Base-by-base conservation (phyloP, 495 filamentous ascomycete species). In the Lophium mytilinum region DNA sequence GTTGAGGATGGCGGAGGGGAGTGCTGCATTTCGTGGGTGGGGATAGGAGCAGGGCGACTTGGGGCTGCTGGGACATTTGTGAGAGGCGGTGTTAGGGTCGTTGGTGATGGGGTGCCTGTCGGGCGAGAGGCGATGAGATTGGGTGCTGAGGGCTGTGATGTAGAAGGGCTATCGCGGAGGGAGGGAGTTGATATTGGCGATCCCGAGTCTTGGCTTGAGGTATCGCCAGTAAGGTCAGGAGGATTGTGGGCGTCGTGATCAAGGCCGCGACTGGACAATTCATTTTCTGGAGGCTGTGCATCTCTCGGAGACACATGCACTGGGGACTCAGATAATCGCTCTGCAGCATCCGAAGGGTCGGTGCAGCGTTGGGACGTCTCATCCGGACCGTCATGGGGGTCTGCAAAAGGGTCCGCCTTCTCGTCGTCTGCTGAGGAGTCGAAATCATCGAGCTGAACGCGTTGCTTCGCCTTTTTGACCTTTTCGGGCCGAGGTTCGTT, bases 241-340 rank as follows among this genome's bases (percentile, higher is more conserved):
- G 65, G 42, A 59, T 68, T 37, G 55, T 66, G 52, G 57, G 60
- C 12, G 53, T 66, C 54, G 37, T 50, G 24, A 60, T 64, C 64
- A 30, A 24, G 12, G 52, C 68, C 45, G 52, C 60, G 51, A 50
- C 55, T 42, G 5, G 42, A 14, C 9, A 15, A 51, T 21, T 61
- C 54, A 19, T 61, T 58, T 15, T 45, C 62, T 4, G 50, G 53
- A 45, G 62, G 55, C 33, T 65, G 58, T 9, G 55, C 60, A 55
- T 63, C 66, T 19, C 60, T 62, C 9, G 57, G 62, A 4, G 88
- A 88, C 15, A 88, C 76, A 59, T 88, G 76, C 14, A 90, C 80
- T 11, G 90, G 90, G 7, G 88, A 93, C 64, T 92, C 90, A 0
- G 88, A 85, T 54, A 84, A 68, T 11, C 79, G 74, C 59, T 83